Evolutionary conservation across 2,329 filamentous ascomycete genomes (phyloP), one percentile per base, ranked within the genome.

Genomic region (Calonectria pteridis): DNA sequence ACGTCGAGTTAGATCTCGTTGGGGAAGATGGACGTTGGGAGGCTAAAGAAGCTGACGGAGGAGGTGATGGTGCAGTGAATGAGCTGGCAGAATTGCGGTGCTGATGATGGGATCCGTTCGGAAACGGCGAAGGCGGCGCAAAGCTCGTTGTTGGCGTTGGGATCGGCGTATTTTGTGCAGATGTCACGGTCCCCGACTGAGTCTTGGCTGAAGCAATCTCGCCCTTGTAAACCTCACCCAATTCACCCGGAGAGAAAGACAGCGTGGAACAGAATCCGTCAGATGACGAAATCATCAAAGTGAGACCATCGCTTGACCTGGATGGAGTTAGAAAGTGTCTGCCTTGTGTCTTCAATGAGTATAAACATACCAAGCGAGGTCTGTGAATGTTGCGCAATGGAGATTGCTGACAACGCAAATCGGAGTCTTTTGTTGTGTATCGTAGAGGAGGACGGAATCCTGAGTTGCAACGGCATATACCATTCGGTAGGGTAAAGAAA

Each of bases 401-500:
- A 99, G 86, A 81, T 99, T 99, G 89, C 95, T 98, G 63, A 99
- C 96, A 49, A 98, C 90, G 82, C 95, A 98, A 43, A 99, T 88
- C 3, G 97, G 97, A 10, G 95, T 97, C 81, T 96, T 94, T 82
- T 99, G 97, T 82, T 99, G 97, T 0, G 97, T 99, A 84, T 99
- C 97, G 82, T 99, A 99, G 28, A 99, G 89, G 53, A 98, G 88
- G 5, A 99, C 94, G 0, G 97, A 94, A 85, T 99, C 97, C 82
- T 98, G 96, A 0, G 97, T 99, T 10, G 97, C 97, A 46, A 99
- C 96, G 4, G 96, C 97, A 85, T 98, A 99, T 0, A 99, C 91
- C 88, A 99, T 95, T 31, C 97, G 93, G 84, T 99, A 98, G 0
- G 95, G 94, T 55, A 99, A 87, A 3, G 93, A 91, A 84, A 99